Percentiles rank a stretch among this genome's conserved stretches.
phyloP scores from a whole-genome alignment of 306 rosid genomes.

The Cucumis sativus region Cucumber_9930_V3 NC_026658.2:25149501-25150000 shows the following conservation, averaged over 20 bases:
- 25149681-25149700: conserved; percentile 7
- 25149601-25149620: conserved; percentile 8
- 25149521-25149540: conserved; percentile 10
- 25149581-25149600: conserved; percentile 2
- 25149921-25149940: not conserved
- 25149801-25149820: not conserved
- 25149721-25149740: not conserved
- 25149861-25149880: not conserved
- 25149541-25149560: conserved; percentile 21
- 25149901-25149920: not conserved
- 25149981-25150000: not conserved
- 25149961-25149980: conserved; percentile 2
- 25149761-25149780: not conserved
- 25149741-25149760: not conserved
- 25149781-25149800: not conserved
- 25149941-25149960: not conserved
- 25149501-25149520: not conserved
- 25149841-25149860: not conserved
- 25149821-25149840: not conserved
- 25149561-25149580: conserved; percentile 17
- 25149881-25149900: conserved; percentile 4
- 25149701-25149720: not conserved
- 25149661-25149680: not conserved
- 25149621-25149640: conserved; percentile 4
- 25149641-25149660: not conserved